Conservation (phyloP, 73 alveolate genomes). For the Tetrahymena borealis region DNA sequence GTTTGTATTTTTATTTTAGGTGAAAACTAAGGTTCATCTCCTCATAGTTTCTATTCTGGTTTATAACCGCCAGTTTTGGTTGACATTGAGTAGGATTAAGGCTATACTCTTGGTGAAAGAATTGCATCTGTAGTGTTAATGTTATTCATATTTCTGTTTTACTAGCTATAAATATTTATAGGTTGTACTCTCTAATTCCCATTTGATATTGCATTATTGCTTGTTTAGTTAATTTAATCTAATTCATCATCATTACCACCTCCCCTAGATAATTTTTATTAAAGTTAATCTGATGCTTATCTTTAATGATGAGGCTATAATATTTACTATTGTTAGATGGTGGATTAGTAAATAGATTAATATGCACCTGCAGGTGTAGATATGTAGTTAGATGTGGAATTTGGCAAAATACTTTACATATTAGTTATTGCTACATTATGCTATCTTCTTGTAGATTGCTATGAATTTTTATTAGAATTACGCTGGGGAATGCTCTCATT, state of each 20-base stretch:
- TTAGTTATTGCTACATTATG: background rate
- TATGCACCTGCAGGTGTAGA: background rate
- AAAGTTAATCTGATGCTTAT: background rate
- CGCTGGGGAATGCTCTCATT: background rate
- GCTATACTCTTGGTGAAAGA: background rate
- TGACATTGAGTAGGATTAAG: background rate
- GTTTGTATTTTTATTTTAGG: background rate
- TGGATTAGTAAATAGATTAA: background rate
- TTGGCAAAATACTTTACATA: background rate
- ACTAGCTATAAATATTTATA: background rate
- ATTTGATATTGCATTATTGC: background rate
- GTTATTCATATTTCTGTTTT: background rate
- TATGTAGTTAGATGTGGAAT: background rate
- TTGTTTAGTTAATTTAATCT: background rate
- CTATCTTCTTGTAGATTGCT: background rate
- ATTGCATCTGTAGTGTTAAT: background rate
- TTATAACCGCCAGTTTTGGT: background rate
- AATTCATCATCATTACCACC: background rate
- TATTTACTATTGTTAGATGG: background rate
- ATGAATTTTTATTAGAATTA: background rate
- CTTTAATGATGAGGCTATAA: no score
- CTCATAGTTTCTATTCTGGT: background rate
- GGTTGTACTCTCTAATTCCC: background rate
- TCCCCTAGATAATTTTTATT: background rate
- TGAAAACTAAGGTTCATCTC: background rate